These are phyloP conservation scores for Trichoderma polysporum DNA, from an alignment of 2,329 filamentous ascomycete genomes.

Conservation along the genomic window DNA sequence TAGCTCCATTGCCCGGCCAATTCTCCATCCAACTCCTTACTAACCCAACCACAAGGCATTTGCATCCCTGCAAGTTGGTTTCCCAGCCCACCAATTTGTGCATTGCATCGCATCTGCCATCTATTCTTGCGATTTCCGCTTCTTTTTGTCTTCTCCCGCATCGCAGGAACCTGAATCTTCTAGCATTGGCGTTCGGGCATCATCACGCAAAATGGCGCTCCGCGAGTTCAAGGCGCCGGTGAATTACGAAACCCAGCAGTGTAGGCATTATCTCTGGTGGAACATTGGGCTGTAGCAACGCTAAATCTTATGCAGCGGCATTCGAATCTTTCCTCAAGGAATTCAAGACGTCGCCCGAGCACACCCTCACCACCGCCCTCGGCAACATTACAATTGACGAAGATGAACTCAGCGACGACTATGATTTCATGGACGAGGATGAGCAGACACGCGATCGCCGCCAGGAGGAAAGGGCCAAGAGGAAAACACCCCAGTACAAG, in stretches of 20 bases:
- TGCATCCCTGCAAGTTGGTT: constrained; percentile 28
- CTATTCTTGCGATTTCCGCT: not conserved
- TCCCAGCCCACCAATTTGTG: constrained; percentile 37
- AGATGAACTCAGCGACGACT: constrained; percentile 82
- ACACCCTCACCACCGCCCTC: constrained; percentile 75
- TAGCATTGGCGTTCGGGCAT: constrained; percentile 24
- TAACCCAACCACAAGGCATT: constrained; percentile 3
- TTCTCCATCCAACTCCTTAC: constrained; percentile 5
- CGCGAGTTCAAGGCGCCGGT: constrained; percentile 75
- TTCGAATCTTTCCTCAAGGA: constrained; percentile 85
- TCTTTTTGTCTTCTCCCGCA: not conserved
- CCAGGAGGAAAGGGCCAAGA: constrained; percentile 49
- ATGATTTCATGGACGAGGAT: constrained; percentile 87
- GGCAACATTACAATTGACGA: constrained; percentile 83
- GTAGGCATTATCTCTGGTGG: constrained; percentile 47
- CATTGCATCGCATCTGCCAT: constrained; percentile 24
- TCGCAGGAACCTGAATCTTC: constrained; percentile 23
- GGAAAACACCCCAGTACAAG: constrained; percentile 68
- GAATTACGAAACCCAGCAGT: constrained; percentile 83
- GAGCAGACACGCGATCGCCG: constrained; percentile 58
- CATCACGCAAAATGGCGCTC: constrained; percentile 69
- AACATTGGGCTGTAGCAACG: not conserved
- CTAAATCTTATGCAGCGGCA: constrained; percentile 51
- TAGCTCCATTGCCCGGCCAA: not conserved
- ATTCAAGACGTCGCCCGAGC: constrained; percentile 78